Conservation (phyloP, 495 filamentous ascomycete species). For the Polyplosphaeria fusca region DNA sequence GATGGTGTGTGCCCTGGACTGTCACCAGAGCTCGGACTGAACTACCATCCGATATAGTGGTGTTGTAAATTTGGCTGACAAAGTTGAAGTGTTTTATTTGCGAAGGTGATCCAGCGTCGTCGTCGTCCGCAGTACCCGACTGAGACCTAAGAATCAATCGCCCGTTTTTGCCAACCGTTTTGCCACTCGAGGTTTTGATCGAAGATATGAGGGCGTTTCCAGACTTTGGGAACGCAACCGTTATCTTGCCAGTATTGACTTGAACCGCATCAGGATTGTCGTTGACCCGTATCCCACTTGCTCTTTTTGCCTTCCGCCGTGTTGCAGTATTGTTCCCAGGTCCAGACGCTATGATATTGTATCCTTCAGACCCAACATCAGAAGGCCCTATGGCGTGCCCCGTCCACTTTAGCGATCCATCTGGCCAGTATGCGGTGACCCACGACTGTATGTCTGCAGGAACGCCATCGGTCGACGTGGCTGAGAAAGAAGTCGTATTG, state of each 20-base stretch:
- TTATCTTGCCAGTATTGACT: constrained; percentile 13
- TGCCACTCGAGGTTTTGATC: constrained; percentile 1
- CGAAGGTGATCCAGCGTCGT: background rate
- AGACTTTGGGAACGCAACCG: constrained; percentile 8
- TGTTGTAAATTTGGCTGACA: constrained; percentile 11
- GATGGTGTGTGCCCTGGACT: constrained; percentile 8
- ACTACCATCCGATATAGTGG: constrained; percentile 1
- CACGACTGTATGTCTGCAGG: constrained; percentile 7
- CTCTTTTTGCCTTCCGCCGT: background rate
- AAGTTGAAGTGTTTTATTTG: constrained; percentile 9
- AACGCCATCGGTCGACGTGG: background rate
- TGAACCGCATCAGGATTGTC: background rate
- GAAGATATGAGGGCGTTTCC: constrained; percentile 8
- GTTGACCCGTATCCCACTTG: background rate
- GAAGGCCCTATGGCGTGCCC: constrained; percentile 9
- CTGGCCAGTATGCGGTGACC: constrained; percentile 19
- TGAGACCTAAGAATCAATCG: constrained; percentile 6
- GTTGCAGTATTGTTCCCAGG: background rate
- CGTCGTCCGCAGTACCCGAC: constrained; percentile 3
- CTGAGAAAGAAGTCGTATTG: constrained; percentile 10
- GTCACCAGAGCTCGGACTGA: constrained; percentile 6
- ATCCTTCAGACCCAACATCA: background rate
- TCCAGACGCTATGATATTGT: constrained; percentile 3
- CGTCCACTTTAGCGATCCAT: constrained; percentile 11
- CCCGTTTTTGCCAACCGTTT: constrained; percentile 8